Conservation (phyloP, 345 rosid genomes). For the Salix dunnii region DNA sequence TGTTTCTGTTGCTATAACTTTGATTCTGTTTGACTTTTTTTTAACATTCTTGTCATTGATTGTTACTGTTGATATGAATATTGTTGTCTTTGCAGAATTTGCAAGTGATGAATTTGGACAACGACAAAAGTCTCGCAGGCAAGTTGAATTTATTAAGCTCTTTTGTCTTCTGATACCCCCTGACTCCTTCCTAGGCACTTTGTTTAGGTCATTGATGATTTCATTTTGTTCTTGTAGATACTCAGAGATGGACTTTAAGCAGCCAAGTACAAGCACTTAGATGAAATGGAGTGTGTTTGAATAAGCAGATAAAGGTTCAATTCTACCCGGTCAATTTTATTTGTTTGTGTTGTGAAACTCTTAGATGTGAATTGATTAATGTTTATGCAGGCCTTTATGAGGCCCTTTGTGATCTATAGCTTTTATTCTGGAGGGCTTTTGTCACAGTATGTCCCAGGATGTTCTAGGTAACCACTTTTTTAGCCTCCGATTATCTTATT, state of each 20-base stretch:
- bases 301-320: slow-evolving; percentile 43
- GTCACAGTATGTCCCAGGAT: slow-evolving; percentile 44
- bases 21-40: not conserved
- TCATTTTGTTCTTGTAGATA: slow-evolving; percentile 40
- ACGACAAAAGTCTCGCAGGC: slow-evolving; percentile 60
- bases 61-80: not conserved
- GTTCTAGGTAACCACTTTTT: slow-evolving; percentile 42
- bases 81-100: slow-evolving; percentile 35
- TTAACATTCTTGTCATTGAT: not conserved
- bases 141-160: slow-evolving; percentile 19
- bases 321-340: slow-evolving; percentile 11
- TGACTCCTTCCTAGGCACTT: not conserved
- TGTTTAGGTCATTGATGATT: not conserved
- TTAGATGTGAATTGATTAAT: slow-evolving; percentile 31
- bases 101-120: slow-evolving; percentile 54
- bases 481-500: not conserved
- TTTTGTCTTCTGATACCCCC: not conserved
- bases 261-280: slow-evolving; percentile 43
- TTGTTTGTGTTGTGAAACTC: slow-evolving; percentile 17
- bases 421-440: slow-evolving; percentile 48
- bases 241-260: slow-evolving; percentile 75
- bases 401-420: slow-evolving; percentile 63
- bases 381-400: slow-evolving; percentile 46
- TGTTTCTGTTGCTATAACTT: not conserved
- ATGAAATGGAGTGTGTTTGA: slow-evolving; percentile 28